A percentile compares a stretch with the other conserved stretches of the same genome.
phyloP scores from a whole-genome alignment of 805 yeast genomes.

The Kluyveromyces aestuarii region DNA sequence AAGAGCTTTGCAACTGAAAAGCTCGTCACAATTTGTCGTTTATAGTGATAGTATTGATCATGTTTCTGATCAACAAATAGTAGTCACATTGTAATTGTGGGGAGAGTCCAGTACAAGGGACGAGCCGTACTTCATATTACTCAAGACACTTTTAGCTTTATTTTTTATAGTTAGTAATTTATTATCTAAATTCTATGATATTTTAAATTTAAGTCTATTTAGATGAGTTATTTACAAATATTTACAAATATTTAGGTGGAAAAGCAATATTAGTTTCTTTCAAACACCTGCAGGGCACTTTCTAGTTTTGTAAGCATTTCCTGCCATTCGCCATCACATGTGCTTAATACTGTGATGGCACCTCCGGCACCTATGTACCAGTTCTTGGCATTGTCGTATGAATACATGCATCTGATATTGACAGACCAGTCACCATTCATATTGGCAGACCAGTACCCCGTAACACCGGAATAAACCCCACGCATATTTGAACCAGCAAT shows the following conservation, averaged over 20 bases:
- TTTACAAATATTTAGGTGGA: background rate
- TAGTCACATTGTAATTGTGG: too few species aligned
- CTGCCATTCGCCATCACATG: slow-evolving; percentile 79
- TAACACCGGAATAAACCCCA: slow-evolving; percentile 89
- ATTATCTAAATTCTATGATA: too few species aligned
- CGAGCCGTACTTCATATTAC: too few species aligned
- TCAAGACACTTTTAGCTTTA: background rate
- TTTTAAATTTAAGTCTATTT: too few species aligned
- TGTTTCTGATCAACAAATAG: background rate
- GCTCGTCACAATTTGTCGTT: background rate
- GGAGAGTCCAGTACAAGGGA: too few species aligned
- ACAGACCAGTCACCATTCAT: slow-evolving; percentile 95
- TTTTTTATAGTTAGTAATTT: too few species aligned
- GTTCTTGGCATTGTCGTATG: slow-evolving; percentile 38
- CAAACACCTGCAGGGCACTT: slow-evolving; percentile 70
- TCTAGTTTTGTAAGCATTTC: slow-evolving; percentile 79
- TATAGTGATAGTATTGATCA: background rate
- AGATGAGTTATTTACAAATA: too few species aligned
- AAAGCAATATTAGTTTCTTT: background rate
- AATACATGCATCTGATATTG: slow-evolving; percentile 73
- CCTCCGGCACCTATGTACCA: slow-evolving; percentile 99
- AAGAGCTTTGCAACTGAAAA: background rate
- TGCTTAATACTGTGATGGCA: slow-evolving; percentile 85
- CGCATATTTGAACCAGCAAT: slow-evolving; percentile 30
- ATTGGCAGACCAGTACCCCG: slow-evolving; percentile 88